phyloP scores from a whole-genome alignment of 805 yeast species.

The Kurtzmaniella cleridarum region DNA sequence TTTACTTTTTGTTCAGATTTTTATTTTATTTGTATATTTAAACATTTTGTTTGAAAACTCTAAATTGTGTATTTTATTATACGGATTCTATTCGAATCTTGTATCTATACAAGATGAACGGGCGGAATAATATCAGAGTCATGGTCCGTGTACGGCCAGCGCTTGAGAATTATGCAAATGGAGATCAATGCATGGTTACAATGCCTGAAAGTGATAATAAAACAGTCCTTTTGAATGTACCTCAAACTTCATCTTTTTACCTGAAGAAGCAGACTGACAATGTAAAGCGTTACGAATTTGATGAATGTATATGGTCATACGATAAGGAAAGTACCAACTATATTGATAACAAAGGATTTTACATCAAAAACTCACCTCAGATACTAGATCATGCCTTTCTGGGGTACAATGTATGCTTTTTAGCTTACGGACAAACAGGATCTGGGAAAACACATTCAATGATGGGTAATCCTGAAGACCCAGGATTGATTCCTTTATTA shows the following conservation, averaged over 20 bases:
- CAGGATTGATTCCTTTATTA: conserved; percentile 37
- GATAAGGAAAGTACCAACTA: conserved; percentile 25
- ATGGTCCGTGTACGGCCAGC: conserved; percentile 49
- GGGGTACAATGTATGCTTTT: conserved; percentile 37
- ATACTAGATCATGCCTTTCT: conserved; percentile 45
- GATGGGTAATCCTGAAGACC: conserved; percentile 34
- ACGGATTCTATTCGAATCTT: too few species aligned
- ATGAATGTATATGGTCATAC: conserved; percentile 48
- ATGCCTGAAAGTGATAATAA: conserved; percentile 24
- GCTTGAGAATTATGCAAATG: conserved; percentile 24
- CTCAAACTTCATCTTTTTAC: conserved; percentile 16
- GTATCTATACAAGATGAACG: too few species aligned
- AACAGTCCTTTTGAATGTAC: conserved; percentile 14
- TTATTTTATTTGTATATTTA: too few species aligned
- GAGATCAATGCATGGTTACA: conserved; percentile 18
- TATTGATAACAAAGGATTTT: conserved; percentile 48
- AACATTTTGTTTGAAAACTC: too few species aligned
- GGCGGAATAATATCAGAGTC: conserved; percentile 34
- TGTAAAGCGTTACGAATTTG: conserved; percentile 41
- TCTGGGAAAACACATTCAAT: conserved; percentile 39
- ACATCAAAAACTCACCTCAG: conserved; percentile 50
- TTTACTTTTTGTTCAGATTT: too few species aligned
- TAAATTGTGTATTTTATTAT: too few species aligned
- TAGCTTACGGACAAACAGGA: conserved; percentile 41
- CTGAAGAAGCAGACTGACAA: conserved; percentile 8